phyloP scores from a whole-genome alignment of 164 flowering plant genomes.

The Litsea cubeba region DNA sequence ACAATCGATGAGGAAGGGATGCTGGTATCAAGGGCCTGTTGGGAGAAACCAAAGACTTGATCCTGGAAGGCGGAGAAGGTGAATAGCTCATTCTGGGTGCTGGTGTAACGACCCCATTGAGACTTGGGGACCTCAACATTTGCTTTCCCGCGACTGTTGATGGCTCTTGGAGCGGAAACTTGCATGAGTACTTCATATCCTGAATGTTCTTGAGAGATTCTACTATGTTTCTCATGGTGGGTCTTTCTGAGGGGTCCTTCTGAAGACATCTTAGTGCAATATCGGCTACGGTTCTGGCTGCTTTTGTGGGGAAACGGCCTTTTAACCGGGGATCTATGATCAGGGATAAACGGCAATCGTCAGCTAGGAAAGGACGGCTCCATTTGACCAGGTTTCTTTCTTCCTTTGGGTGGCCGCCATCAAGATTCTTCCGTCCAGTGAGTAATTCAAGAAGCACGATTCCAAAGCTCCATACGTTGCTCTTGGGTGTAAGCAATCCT shows the following conservation, averaged over 20 bases:
- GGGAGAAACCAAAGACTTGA: conserved; percentile 38
- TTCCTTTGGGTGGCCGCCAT: conserved; percentile 64
- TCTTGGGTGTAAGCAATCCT: conserved; percentile 89
- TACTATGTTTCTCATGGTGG: conserved; percentile 79
- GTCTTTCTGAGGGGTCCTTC: conserved; percentile 80
- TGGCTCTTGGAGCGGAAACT: conserved; percentile 87
- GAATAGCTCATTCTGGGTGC: conserved; percentile 51
- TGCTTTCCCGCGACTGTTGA: conserved; percentile 41
- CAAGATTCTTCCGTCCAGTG: conserved; percentile 79
- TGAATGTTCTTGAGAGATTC: conserved; percentile 70
- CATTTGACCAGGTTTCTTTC: conserved; percentile 87
- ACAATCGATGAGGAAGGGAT: conserved; percentile 45
- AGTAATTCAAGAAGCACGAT: conserved; percentile 82
- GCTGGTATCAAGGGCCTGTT: conserved; percentile 29
- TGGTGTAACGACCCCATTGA: conserved; percentile 47
- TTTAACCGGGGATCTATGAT: conserved; percentile 91
- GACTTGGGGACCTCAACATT: conserved; percentile 73
- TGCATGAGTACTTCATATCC: conserved; percentile 62
- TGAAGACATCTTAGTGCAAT: conserved; percentile 84
- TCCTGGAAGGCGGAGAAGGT: conserved; percentile 52
- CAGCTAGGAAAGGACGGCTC: conserved; percentile 79
- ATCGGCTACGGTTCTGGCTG: conserved; percentile 74
- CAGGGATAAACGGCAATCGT: conserved; percentile 67
- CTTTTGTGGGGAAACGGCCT: conserved; percentile 74
- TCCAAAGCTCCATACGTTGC: conserved; percentile 94